Base-by-base conservation (phyloP, 257 asterid species). In the Anisodus tanguticus region DNA sequence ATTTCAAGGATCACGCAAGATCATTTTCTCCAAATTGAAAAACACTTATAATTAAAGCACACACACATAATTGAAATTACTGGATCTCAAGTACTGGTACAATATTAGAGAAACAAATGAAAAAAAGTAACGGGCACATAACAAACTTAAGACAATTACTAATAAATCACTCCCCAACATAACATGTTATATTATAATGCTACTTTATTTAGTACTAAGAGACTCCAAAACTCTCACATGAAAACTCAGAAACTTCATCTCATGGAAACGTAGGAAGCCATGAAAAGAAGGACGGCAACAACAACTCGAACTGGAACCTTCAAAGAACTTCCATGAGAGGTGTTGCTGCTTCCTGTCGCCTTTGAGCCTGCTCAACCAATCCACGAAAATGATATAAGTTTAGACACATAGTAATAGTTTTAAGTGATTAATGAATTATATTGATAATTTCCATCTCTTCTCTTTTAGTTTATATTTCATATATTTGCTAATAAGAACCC, bases 281-380 rank as follows among this genome's bases (percentile, higher is more conserved):
- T 63, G 87, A 93, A 82, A 85, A 91, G 37, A 22, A 89, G 3
- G 57, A 89, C 81, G 60, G 88, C 85, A 13, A 70, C 59, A 37
- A 86, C 49, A 76, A 39, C 81, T 66, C 79, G 85, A 76, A 87
- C 59, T 7, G 85, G 62, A 82, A 79, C 84, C 47, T 49, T 87
- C 26, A 59, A 70, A 58, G 76, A 69, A 78, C 84, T 87, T 80
- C 87, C 91, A 39, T 79, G 66, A 2, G 94, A 87, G 58, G 90
- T 53, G 68, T 88, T 35, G 47, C 86, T 91, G 67, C 68, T 82
- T 15, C 88, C 79, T 1, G 92, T 45, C 26, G 92, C 76, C 88
- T 90, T 91, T 10, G 97, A 90, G 39, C 95, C 97, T 93, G 88
- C 31, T 54, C 16, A 49, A 83, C 77, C 41, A 4, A 9, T 9